Evolutionary conservation across 306 rosid species (phyloP), one percentile per base, ranked within the genome.

Genomic region (Gleditsia sinensis): DNA sequence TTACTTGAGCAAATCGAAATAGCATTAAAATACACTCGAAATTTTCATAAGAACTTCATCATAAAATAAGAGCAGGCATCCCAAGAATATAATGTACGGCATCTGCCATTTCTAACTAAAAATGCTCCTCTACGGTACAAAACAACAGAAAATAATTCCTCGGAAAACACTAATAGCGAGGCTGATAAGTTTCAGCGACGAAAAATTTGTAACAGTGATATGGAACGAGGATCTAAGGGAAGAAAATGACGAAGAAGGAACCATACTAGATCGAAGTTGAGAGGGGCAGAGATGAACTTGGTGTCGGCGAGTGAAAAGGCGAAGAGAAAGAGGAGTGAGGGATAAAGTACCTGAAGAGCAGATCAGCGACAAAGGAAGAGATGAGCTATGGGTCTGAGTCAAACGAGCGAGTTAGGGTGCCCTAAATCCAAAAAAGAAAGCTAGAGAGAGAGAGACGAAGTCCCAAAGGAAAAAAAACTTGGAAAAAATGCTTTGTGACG

Each of bases 341-440:
- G 32, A 49, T 39, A 59, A 67, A 49, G 53, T 74, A 80, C 89
- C 89, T 80, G 81, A 79, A 67, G 36, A 61, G 81, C 43, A 77
- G 83, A 86, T 77, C 79, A 53, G 84, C 62, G 69, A 33, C 1
- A 20, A 46, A 33, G 53, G 21, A 9, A 39, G 80, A 73, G 80
- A 24, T 0, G 3, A 32, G 66, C 61, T 42, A 24, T 23, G 34
- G 72, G 36, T 57, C 82, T 63, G 89, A 82, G 84, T 85, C 80
- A 71, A 75, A 30, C 67, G 72, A 73, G 43, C 82, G 84, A 82
- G 80, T 71, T 75, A 21, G 67, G 32, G 58, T 51, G 82, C 86
- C 84, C 88, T 78, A 75, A 78, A 20, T 67, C 36, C 55, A 49
- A 42, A 61, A 12, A 42, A 19, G 69, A 53, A 20, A 33, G 5